Evolutionary conservation across 306 rosid genomes (phyloP).

Genomic region (Albizia julibrissin): DNA sequence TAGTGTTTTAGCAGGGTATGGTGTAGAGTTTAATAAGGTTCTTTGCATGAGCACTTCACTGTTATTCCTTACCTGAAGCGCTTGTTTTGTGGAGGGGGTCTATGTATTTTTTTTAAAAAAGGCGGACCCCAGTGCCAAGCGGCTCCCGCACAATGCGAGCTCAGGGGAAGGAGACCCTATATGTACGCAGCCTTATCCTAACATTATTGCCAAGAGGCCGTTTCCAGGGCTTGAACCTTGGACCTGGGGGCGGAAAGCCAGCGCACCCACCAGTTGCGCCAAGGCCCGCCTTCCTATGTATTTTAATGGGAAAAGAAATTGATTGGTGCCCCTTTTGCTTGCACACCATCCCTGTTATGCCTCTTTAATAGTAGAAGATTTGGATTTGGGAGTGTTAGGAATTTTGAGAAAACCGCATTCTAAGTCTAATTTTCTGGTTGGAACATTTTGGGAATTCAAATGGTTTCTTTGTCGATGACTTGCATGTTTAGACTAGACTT

Average conservation of each 20-base stretch:
- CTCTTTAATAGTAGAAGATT: neutral
- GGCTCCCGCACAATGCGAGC: too few relatives aligned
- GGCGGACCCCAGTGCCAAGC: too few relatives aligned
- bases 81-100: neutral
- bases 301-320: neutral
- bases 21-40: conserved; percentile 6
- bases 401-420: neutral
- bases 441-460: conserved; percentile 11
- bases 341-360: neutral
- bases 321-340: neutral
- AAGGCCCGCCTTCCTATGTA: too few relatives aligned
- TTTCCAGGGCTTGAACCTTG: too few relatives aligned
- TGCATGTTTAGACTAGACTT: neutral
- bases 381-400: neutral
- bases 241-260: too few relatives aligned
- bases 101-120: neutral
- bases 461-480: neutral
- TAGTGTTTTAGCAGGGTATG: neutral
- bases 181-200: too few relatives aligned
- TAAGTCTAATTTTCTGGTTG: conserved; percentile 6
- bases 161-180: too few relatives aligned
- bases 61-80: neutral
- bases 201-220: too few relatives aligned
- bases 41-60: neutral
- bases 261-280: too few relatives aligned